Percentiles rank a stretch among this genome's conserved stretches.
phyloP scores from a whole-genome alignment of 2,329 filamentous ascomycete genomes.

The Colletotrichum sp. region DNA sequence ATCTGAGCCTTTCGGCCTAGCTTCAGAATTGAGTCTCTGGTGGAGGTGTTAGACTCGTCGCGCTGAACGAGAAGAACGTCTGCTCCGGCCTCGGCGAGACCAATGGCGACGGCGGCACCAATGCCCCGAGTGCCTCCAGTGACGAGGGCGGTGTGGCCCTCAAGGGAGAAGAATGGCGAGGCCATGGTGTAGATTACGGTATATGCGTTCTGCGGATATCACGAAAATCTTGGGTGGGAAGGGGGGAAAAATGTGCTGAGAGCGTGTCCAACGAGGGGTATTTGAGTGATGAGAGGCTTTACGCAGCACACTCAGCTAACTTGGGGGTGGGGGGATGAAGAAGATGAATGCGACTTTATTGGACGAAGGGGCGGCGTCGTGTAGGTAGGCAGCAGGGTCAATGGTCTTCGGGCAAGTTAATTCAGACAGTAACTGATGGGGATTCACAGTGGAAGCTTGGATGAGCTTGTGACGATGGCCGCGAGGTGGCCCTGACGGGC shows the following conservation, averaged over 20 bases:
- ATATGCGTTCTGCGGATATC: not conserved
- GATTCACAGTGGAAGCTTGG: not conserved
- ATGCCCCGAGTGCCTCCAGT: constrained; percentile 65
- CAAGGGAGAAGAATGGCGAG: constrained; percentile 54
- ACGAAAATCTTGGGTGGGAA: not conserved
- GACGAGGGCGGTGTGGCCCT: constrained; percentile 61
- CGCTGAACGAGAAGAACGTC: constrained; percentile 62
- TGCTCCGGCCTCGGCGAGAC: constrained; percentile 63
- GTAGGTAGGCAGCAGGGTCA: not conserved
- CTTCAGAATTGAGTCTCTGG: constrained; percentile 65
- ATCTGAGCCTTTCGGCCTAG: constrained; percentile 71
- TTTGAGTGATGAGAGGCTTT: not conserved
- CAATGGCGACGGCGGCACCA: constrained; percentile 61
- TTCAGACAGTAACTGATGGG: not conserved
- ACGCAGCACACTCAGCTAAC: not conserved
- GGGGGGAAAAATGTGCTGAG: not conserved
- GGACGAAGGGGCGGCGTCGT: not conserved
- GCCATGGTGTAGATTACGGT: constrained; percentile 31
- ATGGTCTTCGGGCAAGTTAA: not conserved
- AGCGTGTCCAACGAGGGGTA: not conserved
- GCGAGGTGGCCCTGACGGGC: not conserved
- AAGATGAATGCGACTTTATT: not conserved
- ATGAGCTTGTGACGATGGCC: not conserved
- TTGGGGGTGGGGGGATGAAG: not conserved
- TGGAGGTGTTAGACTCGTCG: constrained; percentile 49